Evolutionary conservation across 345 rosid species (phyloP).

Genomic region (Citropsis articulata): DNA sequence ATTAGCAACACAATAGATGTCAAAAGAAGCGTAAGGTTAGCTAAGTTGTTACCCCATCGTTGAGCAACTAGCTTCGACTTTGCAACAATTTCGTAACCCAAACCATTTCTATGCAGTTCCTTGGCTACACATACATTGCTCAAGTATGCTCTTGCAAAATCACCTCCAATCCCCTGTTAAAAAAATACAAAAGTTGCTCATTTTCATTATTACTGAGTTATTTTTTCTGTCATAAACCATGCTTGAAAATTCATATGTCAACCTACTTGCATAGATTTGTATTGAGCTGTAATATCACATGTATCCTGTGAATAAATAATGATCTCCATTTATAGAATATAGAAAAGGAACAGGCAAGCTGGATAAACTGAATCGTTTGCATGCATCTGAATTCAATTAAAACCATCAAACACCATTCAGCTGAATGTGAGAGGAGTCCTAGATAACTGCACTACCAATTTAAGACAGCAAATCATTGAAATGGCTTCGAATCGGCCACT

Average conservation of each 20-base stretch:
- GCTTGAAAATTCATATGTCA: not conserved
- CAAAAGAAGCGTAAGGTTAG: not conserved
- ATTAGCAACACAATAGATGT: not conserved
- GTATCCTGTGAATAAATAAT: not conserved
- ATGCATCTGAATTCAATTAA: not conserved
- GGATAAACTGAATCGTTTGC: not conserved
- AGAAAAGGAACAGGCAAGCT: not conserved
- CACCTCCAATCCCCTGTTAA: slow-evolving; percentile 57
- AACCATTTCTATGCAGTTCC: slow-evolving; percentile 76
- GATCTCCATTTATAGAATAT: not conserved
- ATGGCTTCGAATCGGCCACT: not conserved
- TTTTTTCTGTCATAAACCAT: not conserved
- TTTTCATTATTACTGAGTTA: not conserved
- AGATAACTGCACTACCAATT: not conserved
- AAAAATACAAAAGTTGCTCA: not conserved
- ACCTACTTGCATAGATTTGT: not conserved
- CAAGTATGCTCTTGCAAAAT: slow-evolving; percentile 75
- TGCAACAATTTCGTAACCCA: slow-evolving; percentile 55
- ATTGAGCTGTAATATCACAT: not conserved
- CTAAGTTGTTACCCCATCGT: slow-evolving; percentile 66
- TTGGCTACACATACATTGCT: slow-evolving; percentile 87
- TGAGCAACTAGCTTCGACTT: slow-evolving; percentile 61
- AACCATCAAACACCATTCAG: not conserved
- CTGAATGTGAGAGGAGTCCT: not conserved
- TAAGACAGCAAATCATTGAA: not conserved